Percentiles rank a stretch among this genome's conserved stretches.
These are phyloP conservation scores for Aspergillus fumigatus DNA, from an alignment of 2,329 filamentous ascomycete species.

Conservation along the genomic window DNA sequence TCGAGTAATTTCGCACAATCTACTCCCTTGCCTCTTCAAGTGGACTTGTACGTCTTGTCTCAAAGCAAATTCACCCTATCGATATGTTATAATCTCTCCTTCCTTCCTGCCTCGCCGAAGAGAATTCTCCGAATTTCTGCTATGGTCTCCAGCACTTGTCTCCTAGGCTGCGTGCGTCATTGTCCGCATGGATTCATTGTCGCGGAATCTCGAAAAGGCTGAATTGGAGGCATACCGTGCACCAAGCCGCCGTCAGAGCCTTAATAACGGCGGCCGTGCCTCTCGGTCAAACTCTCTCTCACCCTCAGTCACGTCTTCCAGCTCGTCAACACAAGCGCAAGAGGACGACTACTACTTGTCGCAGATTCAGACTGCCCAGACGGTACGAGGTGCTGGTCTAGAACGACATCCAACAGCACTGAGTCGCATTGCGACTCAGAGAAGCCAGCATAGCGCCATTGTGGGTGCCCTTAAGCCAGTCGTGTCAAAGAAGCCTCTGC, in stretches of 20 bases:
- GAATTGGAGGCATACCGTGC: constrained; percentile 24
- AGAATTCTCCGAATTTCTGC: not conserved
- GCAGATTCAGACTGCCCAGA: constrained; percentile 29
- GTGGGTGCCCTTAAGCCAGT: constrained; percentile 35
- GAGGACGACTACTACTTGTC: constrained; percentile 23
- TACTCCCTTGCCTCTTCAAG: not conserved
- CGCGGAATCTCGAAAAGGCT: constrained; percentile 35
- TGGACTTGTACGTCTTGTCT: not conserved
- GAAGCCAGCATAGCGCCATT: constrained; percentile 40
- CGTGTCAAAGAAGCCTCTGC: constrained; percentile 30
- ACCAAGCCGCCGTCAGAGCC: constrained; percentile 8
- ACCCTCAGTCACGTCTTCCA: constrained; percentile 20
- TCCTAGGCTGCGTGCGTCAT: not conserved
- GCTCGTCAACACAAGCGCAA: constrained; percentile 18
- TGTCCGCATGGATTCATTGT: constrained; percentile 32
- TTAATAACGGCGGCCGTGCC: constrained; percentile 8
- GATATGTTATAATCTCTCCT: not conserved
- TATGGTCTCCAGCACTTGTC: not conserved
- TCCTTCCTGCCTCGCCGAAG: not conserved
- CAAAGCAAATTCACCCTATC: not conserved
- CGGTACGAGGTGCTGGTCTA: constrained; percentile 21
- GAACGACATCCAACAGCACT: constrained; percentile 37
- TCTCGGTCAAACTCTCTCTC: constrained; percentile 15
- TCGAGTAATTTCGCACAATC: not conserved
- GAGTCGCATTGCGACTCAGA: constrained; percentile 38